Percentiles rank a stretch among this genome's conserved stretches.
These are phyloP conservation scores for Metschnikowia continentalis DNA, from an alignment of 805 yeast species.

Conservation along the genomic window DNA sequence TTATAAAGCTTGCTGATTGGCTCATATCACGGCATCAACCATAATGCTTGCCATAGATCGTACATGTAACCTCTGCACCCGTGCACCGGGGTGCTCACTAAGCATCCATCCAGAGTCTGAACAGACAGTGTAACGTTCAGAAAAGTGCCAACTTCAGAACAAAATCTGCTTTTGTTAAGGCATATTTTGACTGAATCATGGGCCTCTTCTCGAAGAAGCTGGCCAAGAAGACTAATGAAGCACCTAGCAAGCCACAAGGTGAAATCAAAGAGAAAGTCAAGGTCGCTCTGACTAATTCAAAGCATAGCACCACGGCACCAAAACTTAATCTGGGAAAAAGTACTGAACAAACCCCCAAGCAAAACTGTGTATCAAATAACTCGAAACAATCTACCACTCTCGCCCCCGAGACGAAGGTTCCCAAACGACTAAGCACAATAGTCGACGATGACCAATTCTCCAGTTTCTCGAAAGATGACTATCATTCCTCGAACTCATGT, in stretches of 20 bases:
- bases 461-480: constrained; percentile 17
- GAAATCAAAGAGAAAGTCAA: neutral
- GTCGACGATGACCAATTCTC: constrained; percentile 21
- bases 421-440: constrained; percentile 25
- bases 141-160: neutral
- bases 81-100: constrained; percentile 3
- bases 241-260: neutral
- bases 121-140: neutral
- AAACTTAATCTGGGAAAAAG: neutral
- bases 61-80: neutral
- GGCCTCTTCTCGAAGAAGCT: neutral
- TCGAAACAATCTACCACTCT: neutral
- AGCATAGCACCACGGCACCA: neutral
- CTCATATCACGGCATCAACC: neutral
- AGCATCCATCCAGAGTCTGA: neutral
- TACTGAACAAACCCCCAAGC: neutral
- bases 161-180: neutral
- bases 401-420: neutral
- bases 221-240: neutral
- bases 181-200: neutral
- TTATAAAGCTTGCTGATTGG: neutral
- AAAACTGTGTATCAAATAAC: neutral
- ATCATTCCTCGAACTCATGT: constrained; percentile 6
- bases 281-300: neutral
- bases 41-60: neutral